Percentiles rank a stretch among this genome's conserved stretches.
phyloP scores from a whole-genome alignment of 306 rosid species.

The Potentilla sterilis region DNA sequence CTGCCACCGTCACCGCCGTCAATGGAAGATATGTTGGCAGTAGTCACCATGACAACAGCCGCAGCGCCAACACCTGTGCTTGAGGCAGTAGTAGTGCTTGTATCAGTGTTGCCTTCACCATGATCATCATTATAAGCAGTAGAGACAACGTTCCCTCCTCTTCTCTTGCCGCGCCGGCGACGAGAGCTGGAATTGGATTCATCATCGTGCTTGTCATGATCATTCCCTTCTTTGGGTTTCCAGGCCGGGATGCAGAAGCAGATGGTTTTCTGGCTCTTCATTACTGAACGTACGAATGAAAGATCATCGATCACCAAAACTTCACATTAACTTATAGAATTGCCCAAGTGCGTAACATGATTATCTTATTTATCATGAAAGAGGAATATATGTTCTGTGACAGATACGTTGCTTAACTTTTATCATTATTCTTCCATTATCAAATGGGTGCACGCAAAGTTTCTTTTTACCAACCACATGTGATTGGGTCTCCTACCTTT shows the following conservation, averaged over 20 bases:
- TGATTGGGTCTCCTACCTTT: neutral
- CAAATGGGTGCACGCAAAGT: constrained; percentile 7
- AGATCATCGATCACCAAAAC: neutral
- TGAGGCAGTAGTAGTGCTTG: neutral
- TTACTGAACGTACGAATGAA: constrained; percentile 12
- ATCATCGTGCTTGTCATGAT: constrained; percentile 24
- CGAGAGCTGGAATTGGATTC: constrained; percentile 32
- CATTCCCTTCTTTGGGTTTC: constrained; percentile 30
- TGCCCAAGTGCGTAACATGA: constrained; percentile 2
- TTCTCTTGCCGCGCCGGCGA: constrained; percentile 21
- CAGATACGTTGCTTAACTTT: neutral
- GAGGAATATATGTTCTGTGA: constrained; percentile 3
- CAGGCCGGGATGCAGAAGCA: constrained; percentile 52
- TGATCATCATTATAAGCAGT: constrained; percentile 14
- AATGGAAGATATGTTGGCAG: constrained; percentile 27
- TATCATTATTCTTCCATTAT: constrained; percentile 12
- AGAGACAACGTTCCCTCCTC: constrained; percentile 19
- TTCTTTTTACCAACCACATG: constrained; percentile 6
- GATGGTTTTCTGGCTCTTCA: constrained; percentile 47
- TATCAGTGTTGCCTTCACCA: constrained; percentile 27
- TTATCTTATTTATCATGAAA: constrained; percentile 16
- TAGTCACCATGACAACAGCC: constrained; percentile 23
- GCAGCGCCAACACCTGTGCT: constrained; percentile 30
- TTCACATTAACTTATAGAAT: neutral
- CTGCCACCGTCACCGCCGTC: constrained; percentile 32